Base-by-base conservation (phyloP, 352 stramenopile genomes). In the Phytopythium sindhum region DNA sequence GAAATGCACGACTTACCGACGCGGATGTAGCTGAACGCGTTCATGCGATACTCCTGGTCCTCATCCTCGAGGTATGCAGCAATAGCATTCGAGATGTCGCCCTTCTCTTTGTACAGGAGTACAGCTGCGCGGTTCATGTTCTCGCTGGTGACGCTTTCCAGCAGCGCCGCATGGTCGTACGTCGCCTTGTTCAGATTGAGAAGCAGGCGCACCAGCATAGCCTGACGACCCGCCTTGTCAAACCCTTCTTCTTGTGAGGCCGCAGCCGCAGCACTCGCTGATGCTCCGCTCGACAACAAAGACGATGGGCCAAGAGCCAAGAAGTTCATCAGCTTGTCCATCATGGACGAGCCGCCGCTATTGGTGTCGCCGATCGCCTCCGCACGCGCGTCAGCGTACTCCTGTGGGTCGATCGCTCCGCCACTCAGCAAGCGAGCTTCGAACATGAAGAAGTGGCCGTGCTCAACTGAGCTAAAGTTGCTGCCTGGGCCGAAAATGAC, bases 371-470 rank as follows among this genome's bases (percentile, higher is more conserved):
- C 79, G 61, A 86, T 79, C 9, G 80, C 79, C 29, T 83, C 55
- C 14, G 73, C 78, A 65, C 84, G 84, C 2, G 83, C 80, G 61
- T 90, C 84, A 1, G 86, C 87, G 56, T 96, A 96, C 58, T 92
- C 78, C 41, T 93, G 84, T 2, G 85, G 76, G 57, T 95, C 87
- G 45, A 95, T 95, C 4, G 81, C 86, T 2, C 81, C 87, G 23
- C 84, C 80, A 78, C 87, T 96, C 23, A 96, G 72, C 60, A 95
- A 59, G n/a, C 86, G 81, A 37, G 87, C 87, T 61, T 96, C 87
- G 60, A 96, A 96, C 87, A 96, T 96, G 60, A 93, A 96, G 72
- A 95, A 96, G 54, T 93, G 85, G 29, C 86, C 86, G 62, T 95
- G 82, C 62, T 95, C 87, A 10, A 93, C 79, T 15, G 85, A 90